phyloP scores from a whole-genome alignment of 176 grass and related monocot species.

The Eleusine indica region DNA sequence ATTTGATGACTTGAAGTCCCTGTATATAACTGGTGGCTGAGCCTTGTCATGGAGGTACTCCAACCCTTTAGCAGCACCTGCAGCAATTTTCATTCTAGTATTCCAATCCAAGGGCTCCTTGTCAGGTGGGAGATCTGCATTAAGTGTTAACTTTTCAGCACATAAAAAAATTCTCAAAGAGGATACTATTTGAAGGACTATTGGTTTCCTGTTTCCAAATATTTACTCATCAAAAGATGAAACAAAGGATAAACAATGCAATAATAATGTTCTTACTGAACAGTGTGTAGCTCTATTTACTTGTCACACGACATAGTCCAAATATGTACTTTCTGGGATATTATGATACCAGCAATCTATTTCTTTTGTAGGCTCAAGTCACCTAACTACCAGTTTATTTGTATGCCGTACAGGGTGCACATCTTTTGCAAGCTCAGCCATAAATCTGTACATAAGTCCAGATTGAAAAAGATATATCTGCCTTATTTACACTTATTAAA shows the following conservation, averaged over 20 bases:
- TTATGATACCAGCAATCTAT: no score
- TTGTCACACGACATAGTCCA: conserved; percentile 26
- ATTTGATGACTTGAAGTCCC: conserved; percentile 96
- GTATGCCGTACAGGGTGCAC: neutral
- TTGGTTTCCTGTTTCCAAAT: conserved; percentile 23
- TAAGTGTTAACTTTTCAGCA: conserved; percentile 34
- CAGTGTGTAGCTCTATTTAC: conserved; percentile 2
- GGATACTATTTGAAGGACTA: conserved; percentile 15
- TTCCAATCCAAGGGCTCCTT: conserved; percentile 76
- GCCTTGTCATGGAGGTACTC: conserved; percentile 93
- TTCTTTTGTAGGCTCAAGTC: no score
- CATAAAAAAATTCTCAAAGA: neutral
- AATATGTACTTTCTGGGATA: conserved; percentile 28
- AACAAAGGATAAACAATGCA: neutral
- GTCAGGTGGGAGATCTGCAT: conserved; percentile 76
- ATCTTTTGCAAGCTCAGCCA: neutral
- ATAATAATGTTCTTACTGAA: conserved; percentile 25
- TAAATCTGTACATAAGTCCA: conserved; percentile 9
- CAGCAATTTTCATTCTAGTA: conserved; percentile 94
- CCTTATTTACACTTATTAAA: conserved; percentile 19
- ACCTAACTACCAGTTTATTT: neutral
- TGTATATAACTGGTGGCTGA: conserved; percentile 83
- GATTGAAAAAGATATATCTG: neutral
- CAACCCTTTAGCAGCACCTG: conserved; percentile 87
- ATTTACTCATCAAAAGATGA: conserved; percentile 16